A percentile compares a stretch with the other conserved stretches of the same genome.
phyloP scores from a whole-genome alignment of 2,329 filamentous ascomycete genomes.

The Onygenales sp. region DNA sequence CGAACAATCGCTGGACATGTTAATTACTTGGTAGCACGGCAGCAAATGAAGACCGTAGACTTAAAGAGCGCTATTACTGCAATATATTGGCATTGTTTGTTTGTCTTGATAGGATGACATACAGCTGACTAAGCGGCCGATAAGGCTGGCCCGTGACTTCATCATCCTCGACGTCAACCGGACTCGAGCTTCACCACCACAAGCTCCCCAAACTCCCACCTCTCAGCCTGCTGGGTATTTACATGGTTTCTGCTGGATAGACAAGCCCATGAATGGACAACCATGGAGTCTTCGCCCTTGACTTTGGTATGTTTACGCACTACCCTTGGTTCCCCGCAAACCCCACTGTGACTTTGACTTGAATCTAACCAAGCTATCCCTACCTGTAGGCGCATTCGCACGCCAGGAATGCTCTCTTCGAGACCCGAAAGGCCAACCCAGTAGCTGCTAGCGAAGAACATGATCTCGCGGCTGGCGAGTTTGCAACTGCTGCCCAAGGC shows the following conservation, averaged over 20 bases:
- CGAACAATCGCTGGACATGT: too few relatives aligned
- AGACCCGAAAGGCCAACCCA: slow-evolving; percentile 58
- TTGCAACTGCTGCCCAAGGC: slow-evolving; percentile 66
- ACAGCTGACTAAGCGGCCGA: not conserved
- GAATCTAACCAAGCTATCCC: slow-evolving; percentile 15
- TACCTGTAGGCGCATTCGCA: slow-evolving; percentile 68
- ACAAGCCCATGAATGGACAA: not conserved
- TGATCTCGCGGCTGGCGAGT: slow-evolving; percentile 77
- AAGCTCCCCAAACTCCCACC: too few relatives aligned
- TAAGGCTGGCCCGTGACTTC: not conserved
- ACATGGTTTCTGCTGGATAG: not conserved
- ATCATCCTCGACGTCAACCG: not conserved
- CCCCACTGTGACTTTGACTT: not conserved
- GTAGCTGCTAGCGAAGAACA: slow-evolving; percentile 81
- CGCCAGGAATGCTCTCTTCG: slow-evolving; percentile 70
- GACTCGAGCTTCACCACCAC: not conserved
- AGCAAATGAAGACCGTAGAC: too few relatives aligned
- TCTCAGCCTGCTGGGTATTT: too few relatives aligned
- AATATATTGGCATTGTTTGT: too few relatives aligned
- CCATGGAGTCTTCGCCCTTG: slow-evolving; percentile 62
- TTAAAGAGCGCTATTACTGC: too few relatives aligned
- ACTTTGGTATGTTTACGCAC: slow-evolving; percentile 44
- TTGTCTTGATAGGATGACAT: not conserved
- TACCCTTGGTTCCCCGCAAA: slow-evolving; percentile 3
- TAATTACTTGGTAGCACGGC: too few relatives aligned